Percentiles rank a stretch among this genome's conserved stretches.
Conservation (phyloP, 441 rosid genomes). For the Croton setiger region DNA sequence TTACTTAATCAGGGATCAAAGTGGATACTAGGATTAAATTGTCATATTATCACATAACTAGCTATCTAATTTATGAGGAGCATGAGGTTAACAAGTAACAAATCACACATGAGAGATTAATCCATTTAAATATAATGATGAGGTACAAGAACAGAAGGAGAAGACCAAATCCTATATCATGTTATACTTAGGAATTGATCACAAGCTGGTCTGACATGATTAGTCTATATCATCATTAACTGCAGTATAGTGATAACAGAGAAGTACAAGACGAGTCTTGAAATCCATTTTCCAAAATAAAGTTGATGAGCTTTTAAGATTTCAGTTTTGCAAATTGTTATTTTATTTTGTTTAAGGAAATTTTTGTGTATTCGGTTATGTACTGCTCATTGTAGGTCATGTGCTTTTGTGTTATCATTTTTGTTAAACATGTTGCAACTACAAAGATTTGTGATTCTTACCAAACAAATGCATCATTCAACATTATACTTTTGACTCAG, state of each 20-base stretch:
- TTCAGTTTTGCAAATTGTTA: not conserved
- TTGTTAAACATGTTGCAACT: conserved; percentile 6
- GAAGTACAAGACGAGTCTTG: not conserved
- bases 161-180: not conserved
- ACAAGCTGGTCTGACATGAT: not conserved
- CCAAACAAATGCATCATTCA: conserved; percentile 23
- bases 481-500: conserved; percentile 60
- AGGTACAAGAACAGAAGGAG: not conserved
- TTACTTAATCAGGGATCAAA: not conserved
- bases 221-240: not conserved
- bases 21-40: too few relatives aligned
- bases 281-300: not conserved
- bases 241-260: not conserved
- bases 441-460: conserved; percentile 10
- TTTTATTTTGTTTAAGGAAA: not conserved
- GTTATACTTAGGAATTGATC: too few relatives aligned
- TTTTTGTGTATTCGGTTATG: too few relatives aligned
- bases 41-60: not conserved
- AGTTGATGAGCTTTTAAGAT: not conserved
- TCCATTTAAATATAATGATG: too few relatives aligned
- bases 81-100: too few relatives aligned
- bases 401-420: conserved; percentile 8
- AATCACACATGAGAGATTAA: too few relatives aligned
- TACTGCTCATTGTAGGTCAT: not conserved
- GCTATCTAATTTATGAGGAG: not conserved